Conservation (phyloP, 2,329 filamentous ascomycete species). For the Colletotrichum camelliae region DNA sequence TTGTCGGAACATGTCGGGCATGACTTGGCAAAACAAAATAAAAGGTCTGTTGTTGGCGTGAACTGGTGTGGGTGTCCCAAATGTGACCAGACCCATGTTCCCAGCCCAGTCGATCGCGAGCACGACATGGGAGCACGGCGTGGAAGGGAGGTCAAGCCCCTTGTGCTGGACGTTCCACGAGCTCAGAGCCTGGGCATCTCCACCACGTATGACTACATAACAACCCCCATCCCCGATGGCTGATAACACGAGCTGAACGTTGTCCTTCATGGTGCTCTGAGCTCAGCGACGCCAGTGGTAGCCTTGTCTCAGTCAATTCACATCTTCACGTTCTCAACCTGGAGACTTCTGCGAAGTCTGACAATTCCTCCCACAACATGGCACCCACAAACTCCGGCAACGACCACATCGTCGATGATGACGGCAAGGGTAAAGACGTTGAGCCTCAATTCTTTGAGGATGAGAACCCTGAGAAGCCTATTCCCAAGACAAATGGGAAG, state of each 20-base stretch:
- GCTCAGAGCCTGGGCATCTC: constrained; percentile 1
- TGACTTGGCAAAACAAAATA: constrained; percentile 4
- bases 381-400: background rate
- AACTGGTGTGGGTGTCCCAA: background rate
- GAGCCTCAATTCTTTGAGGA: constrained; percentile 22
- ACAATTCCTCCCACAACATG: background rate
- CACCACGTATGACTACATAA: constrained; percentile 2
- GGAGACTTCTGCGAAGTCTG: background rate
- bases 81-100: background rate
- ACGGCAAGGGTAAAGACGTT: background rate
- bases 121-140: background rate
- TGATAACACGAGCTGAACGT: background rate
- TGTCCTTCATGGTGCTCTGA: background rate
- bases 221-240: background rate
- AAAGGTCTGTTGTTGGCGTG: background rate
- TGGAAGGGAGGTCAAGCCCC: background rate
- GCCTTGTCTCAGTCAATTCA: background rate
- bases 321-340: background rate
- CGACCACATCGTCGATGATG: background rate
- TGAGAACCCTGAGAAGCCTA: constrained; percentile 20
- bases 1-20: constrained; percentile 17
- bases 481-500: constrained; percentile 23
- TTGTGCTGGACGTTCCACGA: background rate
- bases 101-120: background rate
- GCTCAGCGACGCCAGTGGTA: background rate